Base-by-base conservation (phyloP, 768 basidiomycete species). In the Grammothele lineata region DNA sequence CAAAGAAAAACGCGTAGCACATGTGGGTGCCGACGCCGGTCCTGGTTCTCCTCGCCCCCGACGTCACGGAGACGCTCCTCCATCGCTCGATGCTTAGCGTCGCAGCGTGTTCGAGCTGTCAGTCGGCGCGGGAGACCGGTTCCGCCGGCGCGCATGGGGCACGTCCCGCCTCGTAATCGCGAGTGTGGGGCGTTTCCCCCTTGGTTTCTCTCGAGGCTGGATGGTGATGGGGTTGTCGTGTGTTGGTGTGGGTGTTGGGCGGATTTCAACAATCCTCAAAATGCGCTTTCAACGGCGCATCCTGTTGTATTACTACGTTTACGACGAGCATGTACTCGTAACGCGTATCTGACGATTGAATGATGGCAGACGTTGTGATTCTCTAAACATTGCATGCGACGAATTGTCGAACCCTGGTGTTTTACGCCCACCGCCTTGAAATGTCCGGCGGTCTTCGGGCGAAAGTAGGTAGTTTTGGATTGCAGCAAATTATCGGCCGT, bases 231-330 rank as follows among this genome's bases (percentile, higher is more conserved):
- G 17, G 21, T 41, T 48, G 47, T n/a, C 37, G 48, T 9, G n/a
- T 8, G 35, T 6, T 9, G 12, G 18, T 8, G 27, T 30, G 27
- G 45, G 35, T 44, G 37, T 48, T 45, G 48, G 47, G 68, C 61
- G 82, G 84, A 80, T 86, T 86, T 86, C 85, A 86, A 86, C 85
- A 86, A 85, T 85, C 84, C 82, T 61, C 54, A 50, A 55, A 42
- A 52, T 39, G 50, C 50, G 56, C 50, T 55, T 47, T 57, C 56
- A 57, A 57, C 56, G 53, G 56, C 53, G 53, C 48, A 42, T 51
- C 41, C 7, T 43, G 36, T 42, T 38, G 40, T 24, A 34, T 19
- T 39, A 46, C 19, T 30, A 36, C 25, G 38, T 7, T 30, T 14
- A 48, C 43, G 25, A 45, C 34, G 27, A 24, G 27, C 51, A 47